These are phyloP conservation scores for Hordeum marinum DNA, from an alignment of 176 grass and related monocot species.

Conservation along the genomic window DNA sequence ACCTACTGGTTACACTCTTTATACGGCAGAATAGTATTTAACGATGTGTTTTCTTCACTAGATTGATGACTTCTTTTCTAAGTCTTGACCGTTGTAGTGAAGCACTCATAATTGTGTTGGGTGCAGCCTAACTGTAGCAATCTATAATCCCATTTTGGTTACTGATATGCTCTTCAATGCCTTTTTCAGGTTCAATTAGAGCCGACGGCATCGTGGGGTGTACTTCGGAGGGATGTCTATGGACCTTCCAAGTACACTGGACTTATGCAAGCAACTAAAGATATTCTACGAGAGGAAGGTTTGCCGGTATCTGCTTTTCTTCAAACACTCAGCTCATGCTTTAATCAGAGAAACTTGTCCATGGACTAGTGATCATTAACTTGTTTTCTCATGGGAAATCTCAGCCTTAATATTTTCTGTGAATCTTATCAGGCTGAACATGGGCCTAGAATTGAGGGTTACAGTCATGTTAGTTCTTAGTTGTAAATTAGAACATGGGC, in stretches of 20 bases:
- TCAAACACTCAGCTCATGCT: neutral
- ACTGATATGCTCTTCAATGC: neutral
- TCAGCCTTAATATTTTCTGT: neutral
- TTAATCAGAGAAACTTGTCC: neutral
- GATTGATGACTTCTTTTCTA: neutral
- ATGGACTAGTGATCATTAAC: neutral
- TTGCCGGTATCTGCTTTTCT: constrained; percentile 64
- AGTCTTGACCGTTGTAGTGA: neutral
- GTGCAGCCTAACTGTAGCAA: neutral
- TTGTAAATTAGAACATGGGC: neutral
- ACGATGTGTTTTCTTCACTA: neutral
- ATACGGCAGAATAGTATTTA: neutral
- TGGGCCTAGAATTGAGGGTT: neutral
- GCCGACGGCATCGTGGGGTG: constrained; percentile 65
- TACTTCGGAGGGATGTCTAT: constrained; percentile 55
- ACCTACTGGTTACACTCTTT: neutral
- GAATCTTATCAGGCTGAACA: neutral
- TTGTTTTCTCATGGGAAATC: constrained; percentile 1
- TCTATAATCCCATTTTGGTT: neutral
- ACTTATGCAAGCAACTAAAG: constrained; percentile 75
- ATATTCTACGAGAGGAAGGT: constrained; percentile 99
- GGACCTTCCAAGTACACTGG: constrained; percentile 88
- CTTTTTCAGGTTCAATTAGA: constrained; percentile 84
- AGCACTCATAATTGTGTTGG: neutral
- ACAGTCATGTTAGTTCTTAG: neutral